A percentile compares a stretch with the other conserved stretches of the same genome.
These are phyloP conservation scores for Pythium brachiatum DNA, from an alignment of 352 stramenopile species.

Conservation along the genomic window DNA sequence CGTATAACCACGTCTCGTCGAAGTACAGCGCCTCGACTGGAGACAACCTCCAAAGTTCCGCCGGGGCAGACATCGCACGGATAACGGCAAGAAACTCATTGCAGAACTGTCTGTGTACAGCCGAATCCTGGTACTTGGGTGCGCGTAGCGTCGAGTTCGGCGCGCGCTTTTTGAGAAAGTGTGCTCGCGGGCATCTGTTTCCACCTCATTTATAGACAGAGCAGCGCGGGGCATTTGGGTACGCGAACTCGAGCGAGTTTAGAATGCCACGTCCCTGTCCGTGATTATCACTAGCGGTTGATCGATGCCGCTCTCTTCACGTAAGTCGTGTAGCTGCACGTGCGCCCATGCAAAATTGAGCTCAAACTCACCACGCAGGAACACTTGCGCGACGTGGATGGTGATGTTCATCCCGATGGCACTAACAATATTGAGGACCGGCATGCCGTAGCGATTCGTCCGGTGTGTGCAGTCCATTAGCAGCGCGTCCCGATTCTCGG, in stretches of 20 bases:
- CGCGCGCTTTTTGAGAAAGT: background rate
- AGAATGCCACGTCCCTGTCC: background rate
- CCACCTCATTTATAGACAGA: no score
- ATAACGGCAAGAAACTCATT: background rate
- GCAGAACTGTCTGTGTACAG: background rate
- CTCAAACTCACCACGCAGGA: slow-evolving; percentile 14
- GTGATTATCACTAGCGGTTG: background rate
- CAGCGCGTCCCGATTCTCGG: slow-evolving; percentile 16
- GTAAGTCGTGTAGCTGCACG: background rate
- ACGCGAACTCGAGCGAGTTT: background rate
- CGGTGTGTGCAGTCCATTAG: slow-evolving; percentile 28
- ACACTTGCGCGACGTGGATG: slow-evolving; percentile 22
- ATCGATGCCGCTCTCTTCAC: background rate
- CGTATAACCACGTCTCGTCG: slow-evolving; percentile 20
- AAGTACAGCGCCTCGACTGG: slow-evolving; percentile 5
- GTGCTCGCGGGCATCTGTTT: no score
- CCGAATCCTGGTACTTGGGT: background rate
- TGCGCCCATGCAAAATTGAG: background rate
- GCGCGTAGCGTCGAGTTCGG: background rate
- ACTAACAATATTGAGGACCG: slow-evolving; percentile 26
- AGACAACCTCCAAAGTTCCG: background rate
- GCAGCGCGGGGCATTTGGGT: background rate
- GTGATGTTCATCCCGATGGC: slow-evolving; percentile 28
- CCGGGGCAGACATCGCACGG: background rate
- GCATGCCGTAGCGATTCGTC: slow-evolving; percentile 28